phyloP scores from a whole-genome alignment of 2,329 filamentous ascomycete genomes.

The Madurella fahalii region DNA sequence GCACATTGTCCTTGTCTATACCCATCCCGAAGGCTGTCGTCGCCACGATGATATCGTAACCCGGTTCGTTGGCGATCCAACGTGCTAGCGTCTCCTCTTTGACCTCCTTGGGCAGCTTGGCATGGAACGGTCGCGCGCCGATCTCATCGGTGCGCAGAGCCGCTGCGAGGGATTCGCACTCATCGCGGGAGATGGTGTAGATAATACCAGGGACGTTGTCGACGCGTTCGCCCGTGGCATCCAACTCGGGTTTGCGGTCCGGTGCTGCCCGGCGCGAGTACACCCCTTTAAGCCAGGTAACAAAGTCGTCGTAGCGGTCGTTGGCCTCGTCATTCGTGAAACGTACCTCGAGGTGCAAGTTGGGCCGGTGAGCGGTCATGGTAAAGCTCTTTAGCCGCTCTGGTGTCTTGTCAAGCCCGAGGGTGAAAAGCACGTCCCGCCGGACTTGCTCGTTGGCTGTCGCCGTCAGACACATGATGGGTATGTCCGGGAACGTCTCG shows the following conservation, averaged over 20 bases:
- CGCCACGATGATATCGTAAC: conserved; percentile 89
- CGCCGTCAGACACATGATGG: conserved; percentile 88
- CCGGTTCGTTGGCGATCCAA: conserved; percentile 69
- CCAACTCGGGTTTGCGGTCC: conserved; percentile 56
- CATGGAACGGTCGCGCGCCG: conserved; percentile 69
- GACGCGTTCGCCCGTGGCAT: conserved; percentile 47
- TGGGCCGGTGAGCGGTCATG: conserved; percentile 78
- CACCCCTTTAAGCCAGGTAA: conserved; percentile 71
- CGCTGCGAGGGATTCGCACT: conserved; percentile 67
- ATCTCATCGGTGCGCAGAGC: conserved; percentile 65
- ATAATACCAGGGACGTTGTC: conserved; percentile 73
- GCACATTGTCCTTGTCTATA: conserved; percentile 91
- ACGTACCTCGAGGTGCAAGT: conserved; percentile 85
- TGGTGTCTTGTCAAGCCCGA: conserved; percentile 59
- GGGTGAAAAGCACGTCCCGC: conserved; percentile 72
- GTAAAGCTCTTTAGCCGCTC: conserved; percentile 68
- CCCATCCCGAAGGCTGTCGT: conserved; percentile 98
- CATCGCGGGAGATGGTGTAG: conserved; percentile 70
- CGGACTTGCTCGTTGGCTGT: conserved; percentile 81
- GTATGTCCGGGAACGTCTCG: conserved; percentile 73
- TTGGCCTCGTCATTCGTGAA: conserved; percentile 76
- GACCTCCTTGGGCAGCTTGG: conserved; percentile 61
- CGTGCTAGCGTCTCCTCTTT: conserved; percentile 67
- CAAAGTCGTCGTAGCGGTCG: conserved; percentile 66
- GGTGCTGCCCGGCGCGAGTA: conserved; percentile 63